These are phyloP conservation scores for Striga asiatica DNA, from an alignment of 257 asterid species.

Conservation along the genomic window DNA sequence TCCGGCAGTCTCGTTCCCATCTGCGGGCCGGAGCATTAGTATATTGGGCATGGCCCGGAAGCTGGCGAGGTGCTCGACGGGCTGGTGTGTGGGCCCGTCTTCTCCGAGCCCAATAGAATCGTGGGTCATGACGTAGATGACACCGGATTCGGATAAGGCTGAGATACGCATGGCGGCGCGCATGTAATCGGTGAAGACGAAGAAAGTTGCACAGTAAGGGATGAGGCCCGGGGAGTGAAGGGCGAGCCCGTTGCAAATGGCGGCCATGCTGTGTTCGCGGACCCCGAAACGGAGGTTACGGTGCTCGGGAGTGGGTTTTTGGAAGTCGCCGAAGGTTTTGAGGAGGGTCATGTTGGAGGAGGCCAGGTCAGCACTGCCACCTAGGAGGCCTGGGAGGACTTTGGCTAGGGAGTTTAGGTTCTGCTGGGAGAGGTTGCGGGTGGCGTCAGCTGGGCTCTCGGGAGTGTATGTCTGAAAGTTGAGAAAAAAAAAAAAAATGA, in stretches of 20 bases:
- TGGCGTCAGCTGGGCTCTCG: conserved; percentile 42
- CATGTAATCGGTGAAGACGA: conserved; percentile 52
- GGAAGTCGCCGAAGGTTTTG: conserved; percentile 28
- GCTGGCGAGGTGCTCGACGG: conserved; percentile 47
- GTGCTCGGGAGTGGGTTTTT: conserved; percentile 28
- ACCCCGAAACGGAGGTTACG: conserved; percentile 46
- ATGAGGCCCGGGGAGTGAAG: conserved; percentile 40
- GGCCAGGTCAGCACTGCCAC: conserved; percentile 60
- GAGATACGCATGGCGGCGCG: conserved; percentile 36
- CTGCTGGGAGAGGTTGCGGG: conserved; percentile 43
- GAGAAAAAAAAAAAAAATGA: no score
- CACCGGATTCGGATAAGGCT: conserved; percentile 42
- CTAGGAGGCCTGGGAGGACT: conserved; percentile 48
- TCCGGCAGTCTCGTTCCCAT: conserved; percentile 49
- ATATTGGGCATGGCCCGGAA: conserved; percentile 43
- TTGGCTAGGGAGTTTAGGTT: conserved; percentile 37
- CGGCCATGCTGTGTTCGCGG: conserved; percentile 52
- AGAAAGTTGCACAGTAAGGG: conserved; percentile 48
- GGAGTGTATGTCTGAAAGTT: conserved; percentile 25
- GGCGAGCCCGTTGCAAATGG: conserved; percentile 46
- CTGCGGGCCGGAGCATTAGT: conserved; percentile 42
- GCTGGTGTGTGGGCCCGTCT: conserved; percentile 58
- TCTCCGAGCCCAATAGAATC: conserved; percentile 51
- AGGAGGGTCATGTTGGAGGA: conserved; percentile 37
- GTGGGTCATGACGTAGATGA: conserved; percentile 42